Conservation (phyloP, 2,329 filamentous ascomycete genomes). For the Aureobasidium sp. region DNA sequence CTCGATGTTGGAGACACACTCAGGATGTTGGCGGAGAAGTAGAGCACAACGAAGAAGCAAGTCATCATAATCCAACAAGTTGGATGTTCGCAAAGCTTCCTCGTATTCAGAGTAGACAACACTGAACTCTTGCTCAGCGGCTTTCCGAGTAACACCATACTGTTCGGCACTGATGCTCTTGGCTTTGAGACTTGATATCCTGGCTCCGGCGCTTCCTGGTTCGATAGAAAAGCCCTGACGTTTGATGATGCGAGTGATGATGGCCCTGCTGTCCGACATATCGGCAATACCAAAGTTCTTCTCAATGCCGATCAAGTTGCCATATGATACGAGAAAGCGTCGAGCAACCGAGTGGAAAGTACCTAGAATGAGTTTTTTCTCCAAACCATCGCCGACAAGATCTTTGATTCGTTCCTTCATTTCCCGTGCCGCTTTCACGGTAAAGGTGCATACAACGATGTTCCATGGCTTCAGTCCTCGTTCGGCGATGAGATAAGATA, state of each 20-base stretch:
- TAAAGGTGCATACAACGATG: conserved; percentile 93
- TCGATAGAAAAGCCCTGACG: conserved; percentile 54
- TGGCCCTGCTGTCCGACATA: conserved; percentile 65
- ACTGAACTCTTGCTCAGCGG: conserved; percentile 54
- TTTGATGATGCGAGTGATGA: conserved; percentile 76
- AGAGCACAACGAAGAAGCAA: conserved; percentile 75
- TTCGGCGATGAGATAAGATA: conserved; percentile 75
- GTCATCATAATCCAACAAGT: conserved; percentile 90
- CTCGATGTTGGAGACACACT: conserved; percentile 82
- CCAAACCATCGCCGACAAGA: conserved; percentile 67
- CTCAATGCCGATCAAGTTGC: conserved; percentile 69
- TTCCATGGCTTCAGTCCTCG: conserved; percentile 69
- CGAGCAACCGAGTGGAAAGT: conserved; percentile 93
- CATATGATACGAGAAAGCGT: conserved; percentile 75
- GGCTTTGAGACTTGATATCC: conserved; percentile 61
- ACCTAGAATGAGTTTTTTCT: conserved; percentile 71
- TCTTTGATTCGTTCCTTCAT: conserved; percentile 83
- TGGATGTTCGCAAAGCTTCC: conserved; percentile 61
- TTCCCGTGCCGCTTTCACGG: conserved; percentile 85
- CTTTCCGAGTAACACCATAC: conserved; percentile 32
- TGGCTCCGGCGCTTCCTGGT: conserved; percentile 57
- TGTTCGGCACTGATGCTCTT: conserved; percentile 42
- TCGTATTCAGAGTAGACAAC: conserved; percentile 68
- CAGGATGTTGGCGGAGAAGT: conserved; percentile 61
- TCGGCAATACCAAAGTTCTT: conserved; percentile 89